Evolutionary conservation across 352 stramenopile genomes (phyloP), one percentile per base, ranked within the genome.

Genomic region (Phytophthora brassicae): DNA sequence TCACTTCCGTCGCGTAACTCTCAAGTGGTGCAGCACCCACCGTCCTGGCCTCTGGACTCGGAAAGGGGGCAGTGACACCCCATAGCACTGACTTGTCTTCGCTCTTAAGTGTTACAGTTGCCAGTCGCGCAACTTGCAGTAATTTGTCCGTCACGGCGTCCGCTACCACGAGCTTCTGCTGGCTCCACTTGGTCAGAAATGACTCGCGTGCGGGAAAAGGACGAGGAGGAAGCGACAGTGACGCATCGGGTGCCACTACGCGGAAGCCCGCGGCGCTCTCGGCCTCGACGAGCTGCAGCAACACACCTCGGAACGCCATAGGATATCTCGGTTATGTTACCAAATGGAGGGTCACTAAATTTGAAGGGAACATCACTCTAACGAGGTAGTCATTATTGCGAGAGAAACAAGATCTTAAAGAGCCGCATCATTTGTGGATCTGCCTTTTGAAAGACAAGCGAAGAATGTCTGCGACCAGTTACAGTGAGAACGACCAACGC

Each of bases 251-350:
- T 17, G 70, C 72, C 14, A 91, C 64, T 9, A 89, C 71, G 29
- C 59, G 74, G 63, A 93, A 93, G 42, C 46, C 53, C 1, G 43
- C 55, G 57, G 52, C 43, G 35, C 54, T 72, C 43, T 72, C 60
- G 24, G 39, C 48, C 52, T 86, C 75, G 0, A 45, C 24, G 16
- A 84, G 52, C 42, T 72, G 51, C 24, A 91, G 77, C 46, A 93
- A 56, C 53, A 86, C 72, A 19, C 84, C 84, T n/a, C 79, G 79
- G 70, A 91, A 90, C 56, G 74, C 74, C 81, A 93, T 89, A 16
- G 33, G 4, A 31, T 33, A 49, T 9, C 20, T 39, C 26, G 14
- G 20, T 29, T 41, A n/a, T 48, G 13, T 12, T 19, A 23, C 17
- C 6, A 14, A 44, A n/a, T 31, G 8, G n/a, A n/a, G n/a, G n/a